Evolutionary conservation across 139 green algal genomes (phyloP).

Genomic region (Chlorella sp.): DNA sequence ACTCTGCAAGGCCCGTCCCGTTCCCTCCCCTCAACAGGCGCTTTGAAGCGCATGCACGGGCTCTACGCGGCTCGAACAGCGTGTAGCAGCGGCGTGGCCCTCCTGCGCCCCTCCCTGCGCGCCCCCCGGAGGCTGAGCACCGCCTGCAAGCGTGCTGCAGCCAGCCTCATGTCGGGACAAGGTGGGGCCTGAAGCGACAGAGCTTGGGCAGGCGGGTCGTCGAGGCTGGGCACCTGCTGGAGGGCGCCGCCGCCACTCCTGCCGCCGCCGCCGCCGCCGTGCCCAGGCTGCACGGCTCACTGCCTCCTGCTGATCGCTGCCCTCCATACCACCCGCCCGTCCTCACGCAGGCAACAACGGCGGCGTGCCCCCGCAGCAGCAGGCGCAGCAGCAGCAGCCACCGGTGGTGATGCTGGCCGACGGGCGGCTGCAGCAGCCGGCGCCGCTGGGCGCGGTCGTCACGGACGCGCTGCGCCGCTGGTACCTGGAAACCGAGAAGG

Average conservation of each 20-base stretch:
- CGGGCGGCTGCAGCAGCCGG: constrained; percentile 28
- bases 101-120: no score
- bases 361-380: not conserved
- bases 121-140: not conserved
- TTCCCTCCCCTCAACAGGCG: no score
- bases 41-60: not conserved
- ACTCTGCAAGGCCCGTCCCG: no score
- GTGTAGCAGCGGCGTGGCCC: no score
- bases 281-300: not conserved
- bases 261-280: not conserved
- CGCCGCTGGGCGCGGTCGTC: constrained; percentile 64
- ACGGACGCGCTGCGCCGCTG: constrained; percentile 76
- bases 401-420: constrained; percentile 40
- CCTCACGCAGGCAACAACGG: not conserved
- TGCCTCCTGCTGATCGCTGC: not conserved
- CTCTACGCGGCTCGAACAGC: not conserved
- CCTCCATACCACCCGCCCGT: no score
- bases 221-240: not conserved
- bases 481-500: constrained; percentile 79
- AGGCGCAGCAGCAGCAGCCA: constrained; percentile 16
- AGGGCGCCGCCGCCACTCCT: not conserved
- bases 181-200: not conserved
- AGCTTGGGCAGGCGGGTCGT: not conserved
- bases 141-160: not conserved
- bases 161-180: constrained; percentile 10